Evolutionary conservation across 768 basidiomycete species (phyloP), one percentile per base, ranked within the genome.

Genomic region (Boletus insuetus): DNA sequence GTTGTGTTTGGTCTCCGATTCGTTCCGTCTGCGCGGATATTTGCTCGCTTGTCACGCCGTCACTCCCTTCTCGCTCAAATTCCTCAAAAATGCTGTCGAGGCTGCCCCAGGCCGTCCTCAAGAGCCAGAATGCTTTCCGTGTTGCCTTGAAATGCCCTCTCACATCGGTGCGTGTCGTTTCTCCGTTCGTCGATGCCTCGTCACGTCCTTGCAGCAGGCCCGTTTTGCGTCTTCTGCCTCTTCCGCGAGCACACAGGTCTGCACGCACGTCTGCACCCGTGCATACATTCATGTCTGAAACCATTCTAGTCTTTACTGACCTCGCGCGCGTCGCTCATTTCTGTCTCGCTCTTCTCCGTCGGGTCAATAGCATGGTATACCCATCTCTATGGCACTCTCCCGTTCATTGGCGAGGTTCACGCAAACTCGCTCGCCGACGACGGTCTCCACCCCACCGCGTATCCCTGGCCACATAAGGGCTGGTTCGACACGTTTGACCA

Each of bases 331-430:
- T 82, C 89, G 24, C 81, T 92, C 58, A 82, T 84, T 53, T 85
- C 94, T 45, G 84, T 85, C 58, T 84, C 91, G 46, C 76, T 87
- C 54, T 73, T 91, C 70, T 83, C 94, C 45, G 89, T 76, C 58
- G 97, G 97, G 58, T 88, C 96, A 45, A 83, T 97, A 72, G 93
- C 92, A 52, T 97, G 93, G 93, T 99, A 99, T 79, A 87, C 91
- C 65, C 89, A 94, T 72, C 82, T 94, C 54, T 98, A 94, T 73
- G 97, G 95, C 60, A 77, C 82, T 31, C 78, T 94, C 53, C 92
- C 94, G 32, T 93, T 98, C 76, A 67, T 98, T 62, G 85, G 89
- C 55, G 87, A 97, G 74, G 96, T 88, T 7, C 91, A 92, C 69
- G 97, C 97, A 45, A 94, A 90, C 75, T 87, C 89, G 58, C 87